Evolutionary conservation across 2,329 filamentous ascomycete genomes (phyloP), one percentile per base, ranked within the genome.

Genomic region (Chrysoporthe cubensis): DNA sequence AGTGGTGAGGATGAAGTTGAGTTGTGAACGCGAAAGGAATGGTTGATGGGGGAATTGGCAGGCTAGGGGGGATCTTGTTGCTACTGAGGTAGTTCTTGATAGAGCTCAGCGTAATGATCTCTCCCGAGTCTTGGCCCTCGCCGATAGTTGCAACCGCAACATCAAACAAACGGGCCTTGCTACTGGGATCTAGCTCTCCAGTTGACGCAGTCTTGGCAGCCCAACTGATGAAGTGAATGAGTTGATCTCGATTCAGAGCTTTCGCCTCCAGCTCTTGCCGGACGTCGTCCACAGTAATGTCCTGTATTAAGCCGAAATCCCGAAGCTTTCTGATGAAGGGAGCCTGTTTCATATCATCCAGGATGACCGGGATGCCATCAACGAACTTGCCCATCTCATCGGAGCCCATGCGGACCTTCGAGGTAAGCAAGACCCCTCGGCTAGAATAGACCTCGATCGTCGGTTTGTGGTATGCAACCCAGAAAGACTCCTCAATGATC

Each of bases 401-500:
- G 76, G 91, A 81, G 76, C 82, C 91, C 72, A 97, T 86, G 44
- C 96, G 91, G 46, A 97, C 93, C 72, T 91, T 87, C 14, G 91
- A 88, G 46, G 92, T 96, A n/a, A 91, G 88, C 65, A 97, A 83
- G 7, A 99, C 90, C 66, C 96, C 96, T 68, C 90, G 88, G 26
- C 91, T 97, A 1, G 94, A 97, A 71, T 96, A 89, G 7, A 97
- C 87, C 74, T 97, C 94, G 67, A 98, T 93, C 0, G 88, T 90
- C 2, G 93, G 89, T 71, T 90, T 91, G 76, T 88, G 90, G 75
- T 92, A 96, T 71, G 93, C 94, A 46, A 89, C 96, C 96, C 96
- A 99, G 76, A 99, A 99, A 0, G 94, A 92, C 78, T 97, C 93
- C 75, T 97, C 94, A 64, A 99, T 93, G 70, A 93, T 91, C 75